Evolutionary conservation across 2,329 filamentous ascomycete genomes (phyloP), one percentile per base, ranked within the genome.

Genomic region (Penicillium sp.): DNA sequence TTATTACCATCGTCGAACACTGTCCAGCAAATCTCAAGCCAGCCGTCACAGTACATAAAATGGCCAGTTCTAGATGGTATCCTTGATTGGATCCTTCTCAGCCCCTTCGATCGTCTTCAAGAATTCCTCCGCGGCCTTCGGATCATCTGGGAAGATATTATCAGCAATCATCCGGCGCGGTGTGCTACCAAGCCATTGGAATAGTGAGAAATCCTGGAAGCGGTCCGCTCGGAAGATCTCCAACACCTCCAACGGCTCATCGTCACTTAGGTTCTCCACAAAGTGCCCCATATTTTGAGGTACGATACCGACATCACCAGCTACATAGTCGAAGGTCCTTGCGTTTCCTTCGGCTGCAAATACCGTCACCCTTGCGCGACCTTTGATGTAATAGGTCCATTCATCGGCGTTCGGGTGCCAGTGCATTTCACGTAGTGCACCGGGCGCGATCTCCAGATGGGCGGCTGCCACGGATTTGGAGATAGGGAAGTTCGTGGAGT

Each of bases 321-420:
- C 79, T 30, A 80, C 72, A 67, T 88, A 89, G 71, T 89, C 81
- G 62, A 90, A 90, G 0, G 86, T 90, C 29, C 86, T 75, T 0
- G 86, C 85, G 22, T 75, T 82, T 27, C 84, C 84, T 64, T 86
- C 79, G 1, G 84, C 77, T 0, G 80, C 85, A 62, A 89, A 91
- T 60, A 90, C 80, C n/a, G 86, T 89, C 19, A 89, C 79, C 36
- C 87, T 79, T 0, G 85, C 87, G 16, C 81, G 81, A 1, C 87
- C 87, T 33, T 72, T 72, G 65, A 89, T 80, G 73, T 89, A 89
- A 71, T 86, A 90, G 10, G 82, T 86, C 86, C 86, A 90, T 66
- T 89, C 86, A 62, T 89, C 87, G 4, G 86, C 85, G 43, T 82
- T 83, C 0, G 86, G 86, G 64, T 90, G 87, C 87, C 87, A 90